These are phyloP conservation scores for Excoecaria cochinchinensis DNA, from an alignment of 345 rosid genomes.

Conservation along the genomic window DNA sequence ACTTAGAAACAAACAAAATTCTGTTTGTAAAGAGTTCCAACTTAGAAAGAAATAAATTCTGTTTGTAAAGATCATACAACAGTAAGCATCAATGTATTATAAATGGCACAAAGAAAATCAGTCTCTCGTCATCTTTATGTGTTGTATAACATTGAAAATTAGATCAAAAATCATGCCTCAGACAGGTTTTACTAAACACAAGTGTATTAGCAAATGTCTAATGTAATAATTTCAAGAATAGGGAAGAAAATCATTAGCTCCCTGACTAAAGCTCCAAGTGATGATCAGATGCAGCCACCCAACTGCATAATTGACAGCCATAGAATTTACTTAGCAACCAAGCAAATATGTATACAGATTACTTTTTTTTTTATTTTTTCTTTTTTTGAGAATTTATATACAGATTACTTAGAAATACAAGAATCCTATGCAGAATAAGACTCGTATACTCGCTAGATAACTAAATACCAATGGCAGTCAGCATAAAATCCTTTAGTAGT, in stretches of 20 bases:
- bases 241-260: neutral
- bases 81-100: neutral
- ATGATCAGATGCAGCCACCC: slow-evolving; percentile 30
- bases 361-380: too few relatives aligned
- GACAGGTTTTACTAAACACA: neutral
- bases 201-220: neutral
- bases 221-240: neutral
- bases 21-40: neutral
- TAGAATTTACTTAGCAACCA: slow-evolving; percentile 5
- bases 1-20: too few relatives aligned
- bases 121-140: neutral
- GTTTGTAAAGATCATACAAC: neutral
- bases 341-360: neutral
- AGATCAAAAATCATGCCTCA: neutral
- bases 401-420: neutral
- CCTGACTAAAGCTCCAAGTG: neutral
- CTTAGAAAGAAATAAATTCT: slow-evolving; percentile 4
- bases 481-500: too few relatives aligned
- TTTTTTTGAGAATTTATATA: too few relatives aligned
- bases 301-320: slow-evolving; percentile 12
- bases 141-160: slow-evolving; percentile 3
- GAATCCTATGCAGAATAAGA: neutral
- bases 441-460: neutral
- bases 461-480: too few relatives aligned
- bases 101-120: neutral